Evolutionary conservation across 306 rosid genomes (phyloP).

Genomic region (Amphicarpaea edgeworthii): DNA sequence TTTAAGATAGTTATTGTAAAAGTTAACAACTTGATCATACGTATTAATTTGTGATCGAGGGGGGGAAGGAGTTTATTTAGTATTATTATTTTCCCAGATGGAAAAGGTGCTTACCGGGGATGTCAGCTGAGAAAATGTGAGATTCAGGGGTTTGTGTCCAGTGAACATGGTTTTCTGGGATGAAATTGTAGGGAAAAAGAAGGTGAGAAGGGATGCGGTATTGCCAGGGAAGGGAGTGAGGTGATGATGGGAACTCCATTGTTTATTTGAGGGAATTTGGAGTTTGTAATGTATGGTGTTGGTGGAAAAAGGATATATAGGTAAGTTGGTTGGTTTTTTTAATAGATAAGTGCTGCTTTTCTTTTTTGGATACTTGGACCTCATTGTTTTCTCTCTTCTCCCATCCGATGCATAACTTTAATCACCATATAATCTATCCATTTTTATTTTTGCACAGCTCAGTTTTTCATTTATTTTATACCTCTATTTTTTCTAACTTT

Average conservation of each 20-base stretch:
- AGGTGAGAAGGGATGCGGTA: too few relatives aligned
- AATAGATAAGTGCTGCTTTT: conserved; percentile 30
- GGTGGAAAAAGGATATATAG: conserved; percentile 4
- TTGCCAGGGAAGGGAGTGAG: too few relatives aligned
- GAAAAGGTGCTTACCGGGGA: background rate
- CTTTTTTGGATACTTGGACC: background rate
- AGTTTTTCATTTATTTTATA: too few relatives aligned
- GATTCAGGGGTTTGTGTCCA: too few relatives aligned
- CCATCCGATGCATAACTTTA: background rate
- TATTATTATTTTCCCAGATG: background rate
- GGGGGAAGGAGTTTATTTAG: background rate
- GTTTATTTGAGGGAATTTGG: conserved; percentile 17
- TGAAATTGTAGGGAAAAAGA: too few relatives aligned
- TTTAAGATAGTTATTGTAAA: too few relatives aligned
- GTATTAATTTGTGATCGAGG: background rate
- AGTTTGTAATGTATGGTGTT: background rate
- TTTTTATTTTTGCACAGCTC: too few relatives aligned
- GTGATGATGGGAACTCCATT: conserved; percentile 63
- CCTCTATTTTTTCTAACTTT: background rate
- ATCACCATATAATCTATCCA: too few relatives aligned
- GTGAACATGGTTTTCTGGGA: too few relatives aligned
- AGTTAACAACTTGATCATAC: too few relatives aligned
- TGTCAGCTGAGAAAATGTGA: too few relatives aligned
- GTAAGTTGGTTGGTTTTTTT: conserved; percentile 32
- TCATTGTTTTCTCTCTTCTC: background rate